Evolutionary conservation across 257 asterid species (phyloP), one percentile per base, ranked within the genome.

Genomic region (Jasminum sambac): DNA sequence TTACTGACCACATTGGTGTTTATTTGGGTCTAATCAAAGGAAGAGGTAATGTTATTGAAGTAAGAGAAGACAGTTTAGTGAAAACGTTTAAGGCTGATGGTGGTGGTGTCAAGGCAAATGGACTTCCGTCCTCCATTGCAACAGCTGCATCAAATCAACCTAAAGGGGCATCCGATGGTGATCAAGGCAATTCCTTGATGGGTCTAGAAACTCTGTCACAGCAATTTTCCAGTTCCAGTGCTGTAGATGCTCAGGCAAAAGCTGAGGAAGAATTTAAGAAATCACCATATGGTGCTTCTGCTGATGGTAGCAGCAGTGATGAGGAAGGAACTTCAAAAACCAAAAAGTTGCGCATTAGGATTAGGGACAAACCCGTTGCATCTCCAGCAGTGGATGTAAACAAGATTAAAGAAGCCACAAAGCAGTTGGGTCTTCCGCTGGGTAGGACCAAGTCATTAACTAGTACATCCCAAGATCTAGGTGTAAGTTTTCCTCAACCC

Each of bases 231-330:
- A 79, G 84, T 79, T 77, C 96, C 70, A 76, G 67, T 75, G 81
- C 83, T 76, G 71, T 76, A 58, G 98, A 91, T 80, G 98, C 96
- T 67, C 99, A 95, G 85, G 83, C 98, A 63, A 95, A 91, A 86
- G 99, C 98, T 17, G 98, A 87, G 73, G 99, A 87, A 81, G 99
- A 95, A 81, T 95, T 91, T 80, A 95, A 95, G 88, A 95, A 84
- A 76, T 84, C 97, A 13, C 67, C 86, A 9, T 95, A 91, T 68
- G 93, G 90, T 60, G 42, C 97, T 71, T 83, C 85, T 71, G 95
- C 87, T 66, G 96, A 88, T 70, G 98, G 97, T 66, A 89, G 96
- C 86, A 95, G 99, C 85, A 91, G 98, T 60, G 99, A 95, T 50
- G 99, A 95, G 87, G 99, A 95, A 75, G 99, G 68, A 68, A 76